These are phyloP conservation scores for Beauveria rudraprayagi DNA, from an alignment of 2,329 filamentous ascomycete species.

Conservation along the genomic window DNA sequence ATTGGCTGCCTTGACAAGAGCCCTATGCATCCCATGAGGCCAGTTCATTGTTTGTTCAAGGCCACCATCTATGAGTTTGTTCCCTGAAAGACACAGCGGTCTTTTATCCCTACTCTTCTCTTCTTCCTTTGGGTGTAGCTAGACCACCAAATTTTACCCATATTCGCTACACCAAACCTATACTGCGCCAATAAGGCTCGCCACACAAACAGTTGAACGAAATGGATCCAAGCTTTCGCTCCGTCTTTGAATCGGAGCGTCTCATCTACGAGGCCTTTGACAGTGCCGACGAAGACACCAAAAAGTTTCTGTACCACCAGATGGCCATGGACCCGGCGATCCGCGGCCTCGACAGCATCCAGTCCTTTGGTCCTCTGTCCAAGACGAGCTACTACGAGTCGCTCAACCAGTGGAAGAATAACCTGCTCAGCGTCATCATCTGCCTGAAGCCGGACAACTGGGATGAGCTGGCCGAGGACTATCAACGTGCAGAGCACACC, in stretches of 20 bases:
- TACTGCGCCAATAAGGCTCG: not conserved
- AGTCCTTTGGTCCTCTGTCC: not conserved
- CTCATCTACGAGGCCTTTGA: slow-evolving; percentile 11
- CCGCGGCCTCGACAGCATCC: slow-evolving; percentile 1
- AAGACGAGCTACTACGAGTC: not conserved
- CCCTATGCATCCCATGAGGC: not conserved
- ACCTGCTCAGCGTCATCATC: slow-evolving; percentile 5
- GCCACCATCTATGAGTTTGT: too few relatives aligned
- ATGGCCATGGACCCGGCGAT: slow-evolving; percentile 12
- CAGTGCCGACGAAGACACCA: slow-evolving; percentile 7
- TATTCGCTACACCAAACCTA: not conserved
- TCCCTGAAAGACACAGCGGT: too few relatives aligned
- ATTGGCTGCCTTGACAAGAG: not conserved
- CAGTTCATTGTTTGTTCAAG: not conserved
- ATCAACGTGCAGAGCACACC: not conserved
- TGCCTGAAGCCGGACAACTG: slow-evolving; percentile 10
- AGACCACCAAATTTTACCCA: not conserved
- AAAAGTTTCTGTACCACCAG: slow-evolving; percentile 9
- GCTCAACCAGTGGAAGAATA: not conserved
- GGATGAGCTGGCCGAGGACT: not conserved
- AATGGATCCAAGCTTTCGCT: not conserved
- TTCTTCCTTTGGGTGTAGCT: not conserved
- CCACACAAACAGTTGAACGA: not conserved
- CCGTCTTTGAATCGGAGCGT: slow-evolving; percentile 2
- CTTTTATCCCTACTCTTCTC: not conserved